These are phyloP conservation scores for Tetracentron sinense DNA, from an alignment of 164 flowering plant genomes.

Conservation along the genomic window DNA sequence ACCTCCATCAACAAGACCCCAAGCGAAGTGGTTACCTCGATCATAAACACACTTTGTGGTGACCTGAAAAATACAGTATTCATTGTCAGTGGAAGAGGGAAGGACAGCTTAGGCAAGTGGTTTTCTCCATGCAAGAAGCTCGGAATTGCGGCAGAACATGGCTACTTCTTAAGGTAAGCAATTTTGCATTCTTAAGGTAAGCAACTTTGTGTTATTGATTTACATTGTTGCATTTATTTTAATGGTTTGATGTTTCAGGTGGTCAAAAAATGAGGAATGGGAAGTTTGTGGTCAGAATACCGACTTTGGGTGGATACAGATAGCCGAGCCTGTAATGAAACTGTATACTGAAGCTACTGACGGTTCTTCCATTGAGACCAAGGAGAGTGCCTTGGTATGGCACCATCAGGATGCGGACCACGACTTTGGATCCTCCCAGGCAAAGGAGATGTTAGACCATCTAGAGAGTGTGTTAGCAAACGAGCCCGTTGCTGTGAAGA, in stretches of 20 bases:
- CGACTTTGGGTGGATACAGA: conserved; percentile 52
- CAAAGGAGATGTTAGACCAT: conserved; percentile 58
- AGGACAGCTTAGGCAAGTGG: conserved; percentile 63
- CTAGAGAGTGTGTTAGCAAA: conserved; percentile 52
- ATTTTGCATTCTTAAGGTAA: background rate
- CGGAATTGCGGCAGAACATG: conserved; percentile 84
- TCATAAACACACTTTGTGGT: conserved; percentile 48
- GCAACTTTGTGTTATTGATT: background rate
- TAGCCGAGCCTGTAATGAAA: conserved; percentile 56
- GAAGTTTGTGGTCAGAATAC: conserved; percentile 34
- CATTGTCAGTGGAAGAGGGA: conserved; percentile 77
- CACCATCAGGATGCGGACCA: conserved; percentile 52
- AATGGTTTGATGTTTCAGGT: conserved; percentile 23
- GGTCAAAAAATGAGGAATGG: conserved; percentile 44
- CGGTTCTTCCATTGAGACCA: conserved; percentile 49
- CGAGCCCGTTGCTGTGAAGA: conserved; percentile 58
- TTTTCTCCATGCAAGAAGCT: conserved; percentile 69
- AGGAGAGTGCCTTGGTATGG: conserved; percentile 63
- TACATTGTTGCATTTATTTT: background rate
- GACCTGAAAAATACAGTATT: conserved; percentile 60
- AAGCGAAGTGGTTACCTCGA: conserved; percentile 49
- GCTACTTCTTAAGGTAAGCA: conserved; percentile 59
- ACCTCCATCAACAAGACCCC: conserved; percentile 64
- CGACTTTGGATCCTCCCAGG: conserved; percentile 50
- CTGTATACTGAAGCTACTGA: conserved; percentile 49